Evolutionary conservation across 1,284 basidiomycete species (phyloP).

Genomic region (Cystobasidium sp.): DNA sequence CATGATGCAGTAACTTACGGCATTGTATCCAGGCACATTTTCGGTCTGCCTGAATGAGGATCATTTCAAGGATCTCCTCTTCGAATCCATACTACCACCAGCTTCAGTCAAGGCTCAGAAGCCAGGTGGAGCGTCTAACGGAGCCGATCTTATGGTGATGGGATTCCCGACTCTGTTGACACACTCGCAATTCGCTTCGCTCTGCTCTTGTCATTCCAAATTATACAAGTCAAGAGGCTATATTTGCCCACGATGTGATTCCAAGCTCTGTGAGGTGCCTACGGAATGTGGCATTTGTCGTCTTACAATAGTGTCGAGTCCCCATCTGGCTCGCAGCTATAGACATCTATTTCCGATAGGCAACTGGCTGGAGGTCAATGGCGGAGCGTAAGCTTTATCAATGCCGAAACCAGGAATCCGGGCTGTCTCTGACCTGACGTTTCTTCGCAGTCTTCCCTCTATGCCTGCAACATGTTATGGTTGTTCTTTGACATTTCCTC

Average conservation of each 20-base stretch:
- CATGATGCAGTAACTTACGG: background rate
- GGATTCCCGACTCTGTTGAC: constrained; percentile 79
- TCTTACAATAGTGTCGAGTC: constrained; percentile 95
- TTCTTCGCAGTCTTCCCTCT: constrained; percentile 46
- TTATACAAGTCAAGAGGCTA: constrained; percentile 82
- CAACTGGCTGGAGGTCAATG: constrained; percentile 68
- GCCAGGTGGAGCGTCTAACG: constrained; percentile 30
- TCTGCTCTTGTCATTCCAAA: constrained; percentile 92
- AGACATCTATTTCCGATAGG: constrained; percentile 91
- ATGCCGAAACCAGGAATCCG: background rate
- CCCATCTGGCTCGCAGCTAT: constrained; percentile 93
- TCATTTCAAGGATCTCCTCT: constrained; percentile 91
- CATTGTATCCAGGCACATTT: constrained; percentile 69
- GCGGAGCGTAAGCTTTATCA: constrained; percentile 43
- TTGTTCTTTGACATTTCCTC: constrained; percentile 47
- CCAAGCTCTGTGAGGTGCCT: constrained; percentile 95
- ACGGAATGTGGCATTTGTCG: constrained; percentile 98
- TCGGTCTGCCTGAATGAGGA: constrained; percentile 96
- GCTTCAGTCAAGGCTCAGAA: constrained; percentile 61
- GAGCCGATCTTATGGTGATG: constrained; percentile 91
- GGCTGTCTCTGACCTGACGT: background rate
- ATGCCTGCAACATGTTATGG: constrained; percentile 49
- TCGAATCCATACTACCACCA: constrained; percentile 93
- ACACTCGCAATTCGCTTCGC: constrained; percentile 74
- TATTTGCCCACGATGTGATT: constrained; percentile 88